Evolutionary conservation across 2,329 filamentous ascomycete genomes (phyloP), one percentile per base, ranked within the genome.

Genomic region (Fusarium paranaense): DNA sequence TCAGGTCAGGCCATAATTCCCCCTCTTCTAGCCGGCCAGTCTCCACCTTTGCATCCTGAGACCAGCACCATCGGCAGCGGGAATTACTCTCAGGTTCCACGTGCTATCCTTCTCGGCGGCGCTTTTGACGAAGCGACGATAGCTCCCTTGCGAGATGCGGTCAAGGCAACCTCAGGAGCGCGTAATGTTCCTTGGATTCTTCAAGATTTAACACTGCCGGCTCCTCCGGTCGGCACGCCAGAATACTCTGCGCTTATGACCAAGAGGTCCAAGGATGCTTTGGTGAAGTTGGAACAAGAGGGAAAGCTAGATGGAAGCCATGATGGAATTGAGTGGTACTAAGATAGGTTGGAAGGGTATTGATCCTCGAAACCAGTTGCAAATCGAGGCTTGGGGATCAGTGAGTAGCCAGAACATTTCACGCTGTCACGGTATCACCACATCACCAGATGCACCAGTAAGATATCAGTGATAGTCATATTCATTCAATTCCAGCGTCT

Each of bases 251-350:
- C 65, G 9, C 54, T 69, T 0, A 70, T 74, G 66, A 64, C 67
- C 1, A 59, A 27, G 22, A 72, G 72, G 3, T 70, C 72, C 1
- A 74, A 73, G 25, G 65, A 75, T 2, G 66, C 72, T 5, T 16
- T 75, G 4, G n/a, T 70, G 7, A 33, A 27, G 35, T 57, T 67
- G 18, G 40, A 71, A 6, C 40, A 52, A 20, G 30, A 63, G 2
- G 54, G 52, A 10, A 71, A 75, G 14, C 18, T 72, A 11, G 37
- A 74, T 33, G 65, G 71, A 13, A 22, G 6, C 3, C 35, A 64
- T 25, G 56, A 67, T n/a, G 65, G 14, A 0, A 27, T 72, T 10
- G 72, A 70, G 37, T 72, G 72, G 72, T 74, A 75, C 22, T 72
- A 60, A 47, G 10, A 37, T 7, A 16, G 35, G 14, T 7, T 37